Conservation (phyloP, 2,329 filamentous ascomycete genomes). For the Xylaria hypoxylon region DNA sequence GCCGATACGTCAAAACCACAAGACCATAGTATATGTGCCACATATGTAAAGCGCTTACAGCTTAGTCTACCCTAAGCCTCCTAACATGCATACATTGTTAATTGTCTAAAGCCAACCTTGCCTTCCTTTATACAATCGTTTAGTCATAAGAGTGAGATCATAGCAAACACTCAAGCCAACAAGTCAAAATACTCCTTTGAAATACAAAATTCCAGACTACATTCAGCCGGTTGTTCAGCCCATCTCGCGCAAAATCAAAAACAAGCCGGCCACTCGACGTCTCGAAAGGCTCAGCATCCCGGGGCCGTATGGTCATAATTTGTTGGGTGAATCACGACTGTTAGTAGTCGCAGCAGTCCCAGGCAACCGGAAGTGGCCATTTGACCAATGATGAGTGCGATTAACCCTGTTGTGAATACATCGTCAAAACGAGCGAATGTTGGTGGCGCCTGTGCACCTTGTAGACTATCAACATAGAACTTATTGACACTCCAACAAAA, state of each 20-base stretch:
- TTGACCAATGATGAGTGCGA: not conserved
- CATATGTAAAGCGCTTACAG: too few species aligned
- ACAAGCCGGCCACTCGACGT: not conserved
- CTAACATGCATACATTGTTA: too few species aligned
- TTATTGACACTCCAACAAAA: not conserved
- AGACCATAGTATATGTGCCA: too few species aligned
- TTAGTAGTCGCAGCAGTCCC: slow-evolving; percentile 2
- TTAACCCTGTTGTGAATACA: not conserved
- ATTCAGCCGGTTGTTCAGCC: not conserved
- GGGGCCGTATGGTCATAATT: not conserved
- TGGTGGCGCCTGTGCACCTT: not conserved
- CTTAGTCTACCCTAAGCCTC: too few species aligned
- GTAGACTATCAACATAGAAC: slow-evolving; percentile 2
- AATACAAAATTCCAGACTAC: too few species aligned
- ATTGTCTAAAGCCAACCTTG: too few species aligned
- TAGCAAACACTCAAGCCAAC: too few species aligned
- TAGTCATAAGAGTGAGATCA: too few species aligned
- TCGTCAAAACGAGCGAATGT: not conserved
- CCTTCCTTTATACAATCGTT: too few species aligned
- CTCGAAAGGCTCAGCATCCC: not conserved
- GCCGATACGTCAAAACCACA: too few species aligned
- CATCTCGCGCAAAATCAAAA: slow-evolving; percentile 3
- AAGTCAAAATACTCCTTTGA: too few species aligned
- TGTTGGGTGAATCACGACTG: not conserved
- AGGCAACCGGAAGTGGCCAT: not conserved